Evolutionary conservation across 2,329 filamentous ascomycete genomes (phyloP), one percentile per base, ranked within the genome.

Genomic region (Coleophoma crateriformis): DNA sequence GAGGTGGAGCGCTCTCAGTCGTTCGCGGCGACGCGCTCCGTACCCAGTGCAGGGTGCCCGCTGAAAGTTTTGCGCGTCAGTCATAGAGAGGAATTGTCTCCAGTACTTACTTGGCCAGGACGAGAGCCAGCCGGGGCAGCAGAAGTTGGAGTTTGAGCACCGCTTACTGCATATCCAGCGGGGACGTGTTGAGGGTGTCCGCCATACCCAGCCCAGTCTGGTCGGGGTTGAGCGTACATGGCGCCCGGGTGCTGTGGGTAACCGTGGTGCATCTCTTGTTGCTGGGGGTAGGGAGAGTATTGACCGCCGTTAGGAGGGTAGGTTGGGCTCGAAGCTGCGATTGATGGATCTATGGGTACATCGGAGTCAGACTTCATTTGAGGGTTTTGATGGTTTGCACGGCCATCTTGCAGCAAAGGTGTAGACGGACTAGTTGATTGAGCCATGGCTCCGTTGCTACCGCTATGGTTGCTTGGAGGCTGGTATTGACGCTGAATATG

Each of bases 271-370:
- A 96, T 94, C 61, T 95, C 88, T 77, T 90, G 86, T 58, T 84
- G 85, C 58, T 85, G 85, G 50, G 87, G 82, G 72, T 96, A 96
- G 34, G 91, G 89, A 61, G 90, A 92, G 71, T 95, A 95, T 68
- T 87, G 84, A 55, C 78, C 75, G 63, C 50, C 54, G 57, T 83
- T 81, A 57, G 90, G 87, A 61, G 88, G 81, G 69, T 95, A 96
- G 63, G 89, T 91, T 53, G 92, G 91, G 78, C 90, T 96, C 67
- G 90, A 88, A 64, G 88, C 85, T 71, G 90, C 88, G 70, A 96
- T 96, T 71, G 90, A 95, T 66, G 91, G 90, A 95, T 96, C 92
- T 96, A 95, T 91, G 86, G 90, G 90, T 78, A 95, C 84, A 84
- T 90, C 86, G 82, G 81, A 82, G 90, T 96, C 88, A 96, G 91